A percentile compares a stretch with the other conserved stretches of the same genome.
Evolutionary conservation across 768 basidiomycete genomes (phyloP).

Genomic region (Lactarius sp.): DNA sequence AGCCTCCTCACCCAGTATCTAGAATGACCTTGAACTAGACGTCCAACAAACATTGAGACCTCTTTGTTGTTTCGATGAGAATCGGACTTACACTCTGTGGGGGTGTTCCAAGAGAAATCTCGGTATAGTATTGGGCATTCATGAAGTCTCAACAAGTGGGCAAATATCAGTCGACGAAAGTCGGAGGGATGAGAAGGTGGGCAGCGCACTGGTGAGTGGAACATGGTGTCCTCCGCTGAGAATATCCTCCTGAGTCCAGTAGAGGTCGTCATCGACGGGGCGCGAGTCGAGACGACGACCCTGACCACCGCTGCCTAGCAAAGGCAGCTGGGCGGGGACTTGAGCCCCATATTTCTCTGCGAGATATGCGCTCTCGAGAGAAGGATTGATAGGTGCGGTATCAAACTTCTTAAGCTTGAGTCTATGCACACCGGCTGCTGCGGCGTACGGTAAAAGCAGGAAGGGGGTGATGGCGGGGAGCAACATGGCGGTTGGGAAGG

Average conservation of each 20-base stretch:
- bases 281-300: conserved; percentile 56
- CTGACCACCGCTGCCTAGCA: conserved; percentile 69
- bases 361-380: conserved; percentile 76
- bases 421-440: conserved; percentile 62
- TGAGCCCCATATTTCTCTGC: conserved; percentile 87
- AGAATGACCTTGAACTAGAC: conserved; percentile 87
- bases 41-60: conserved; percentile 5
- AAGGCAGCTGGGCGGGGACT: conserved; percentile 47
- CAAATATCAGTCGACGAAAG: conserved; percentile 14
- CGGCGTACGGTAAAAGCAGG: conserved; percentile 43
- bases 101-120: conserved; percentile 79
- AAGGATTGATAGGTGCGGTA: conserved; percentile 52
- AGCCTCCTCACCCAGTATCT: conserved; percentile 69
- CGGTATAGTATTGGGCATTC: conserved; percentile 96
- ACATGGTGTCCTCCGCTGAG: conserved; percentile 75
- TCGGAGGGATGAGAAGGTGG: not conserved
- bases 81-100: conserved; percentile 60
- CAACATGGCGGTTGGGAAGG: conserved; percentile 36
- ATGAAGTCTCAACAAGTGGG: conserved; percentile 67
- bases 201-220: conserved; percentile 75
- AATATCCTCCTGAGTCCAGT: conserved; percentile 75
- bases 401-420: conserved; percentile 88
- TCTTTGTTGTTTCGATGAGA: not conserved
- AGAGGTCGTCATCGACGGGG: conserved; percentile 47
- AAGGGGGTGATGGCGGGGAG: conserved; percentile 40